Evolutionary conservation across 73 alveolate species (phyloP).

Genomic region (Urostyla sp.): DNA sequence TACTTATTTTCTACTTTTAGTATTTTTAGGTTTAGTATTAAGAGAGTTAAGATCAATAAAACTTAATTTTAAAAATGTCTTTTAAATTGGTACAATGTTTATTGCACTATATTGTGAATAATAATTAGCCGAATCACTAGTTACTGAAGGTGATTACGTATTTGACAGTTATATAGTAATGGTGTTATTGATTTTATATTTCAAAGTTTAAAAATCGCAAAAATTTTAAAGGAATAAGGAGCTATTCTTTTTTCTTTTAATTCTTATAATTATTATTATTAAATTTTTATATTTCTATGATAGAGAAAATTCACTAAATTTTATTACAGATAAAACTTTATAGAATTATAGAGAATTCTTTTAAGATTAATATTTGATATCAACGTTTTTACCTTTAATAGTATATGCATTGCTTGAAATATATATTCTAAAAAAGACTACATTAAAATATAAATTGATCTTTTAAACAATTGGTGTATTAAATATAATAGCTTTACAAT

Average conservation of each 20-base stretch:
- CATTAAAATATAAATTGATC: neutral
- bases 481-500: neutral
- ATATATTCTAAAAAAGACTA: neutral
- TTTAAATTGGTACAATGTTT: neutral
- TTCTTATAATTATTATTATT: neutral
- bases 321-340: neutral
- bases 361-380: neutral
- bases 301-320: conserved; percentile 41
- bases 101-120: neutral
- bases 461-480: neutral
- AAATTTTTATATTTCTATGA: conserved; percentile 39
- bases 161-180: neutral
- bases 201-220: neutral
- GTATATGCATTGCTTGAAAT: neutral
- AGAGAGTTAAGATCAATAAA: neutral
- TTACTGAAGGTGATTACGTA: conserved; percentile 7
- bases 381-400: neutral
- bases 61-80: neutral
- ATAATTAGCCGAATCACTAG: conserved; percentile 12
- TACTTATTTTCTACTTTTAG: neutral
- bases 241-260: neutral
- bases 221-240: neutral
- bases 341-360: neutral
- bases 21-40: neutral
- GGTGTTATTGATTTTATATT: neutral